A percentile compares a stretch with the other conserved stretches of the same genome.
phyloP scores from a whole-genome alignment of 192 early-diverging fungal genomes.

The Oehlia diaphana region DNA sequence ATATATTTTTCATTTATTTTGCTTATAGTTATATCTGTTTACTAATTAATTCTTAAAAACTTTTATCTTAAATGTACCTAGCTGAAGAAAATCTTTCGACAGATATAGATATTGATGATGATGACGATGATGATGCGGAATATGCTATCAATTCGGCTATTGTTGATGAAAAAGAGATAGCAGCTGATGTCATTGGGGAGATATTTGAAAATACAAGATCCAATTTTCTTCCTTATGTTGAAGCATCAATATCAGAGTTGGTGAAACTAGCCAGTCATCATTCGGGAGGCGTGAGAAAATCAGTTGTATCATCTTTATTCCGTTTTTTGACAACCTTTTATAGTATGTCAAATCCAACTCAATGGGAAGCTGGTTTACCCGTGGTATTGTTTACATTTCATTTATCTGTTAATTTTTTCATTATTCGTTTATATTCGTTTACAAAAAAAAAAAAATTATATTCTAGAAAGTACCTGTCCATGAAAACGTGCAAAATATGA shows the following conservation, averaged over 20 bases:
- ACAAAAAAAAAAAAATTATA: constrained; percentile 22
- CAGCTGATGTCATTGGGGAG: constrained; percentile 85
- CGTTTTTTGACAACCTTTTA: constrained; percentile 78
- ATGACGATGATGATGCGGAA: constrained; percentile 60
- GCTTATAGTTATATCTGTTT: background rate
- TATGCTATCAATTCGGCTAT: constrained; percentile 72
- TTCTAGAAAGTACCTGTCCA: constrained; percentile 63
- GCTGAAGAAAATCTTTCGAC: constrained; percentile 10
- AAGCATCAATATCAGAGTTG: constrained; percentile 66
- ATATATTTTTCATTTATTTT: background rate
- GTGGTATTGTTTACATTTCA: constrained; percentile 35
- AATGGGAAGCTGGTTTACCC: constrained; percentile 80
- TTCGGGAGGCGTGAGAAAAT: constrained; percentile 82
- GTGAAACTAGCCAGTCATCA: constrained; percentile 70
- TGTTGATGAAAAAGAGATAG: constrained; percentile 92
- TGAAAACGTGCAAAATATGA: constrained; percentile 72
- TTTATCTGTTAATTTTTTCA: constrained; percentile 4
- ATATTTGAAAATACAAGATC: constrained; percentile 74
- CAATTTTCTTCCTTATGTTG: constrained; percentile 85
- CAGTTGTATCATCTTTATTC: constrained; percentile 70
- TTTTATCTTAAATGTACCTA: background rate
- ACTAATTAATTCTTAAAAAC: background rate
- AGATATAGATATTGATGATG: constrained; percentile 46
- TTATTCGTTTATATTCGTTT: background rate
- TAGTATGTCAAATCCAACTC: constrained; percentile 61